Evolutionary conservation across 306 rosid species (phyloP), one percentile per base, ranked within the genome.

Genomic region (Vicia sativa): DNA sequence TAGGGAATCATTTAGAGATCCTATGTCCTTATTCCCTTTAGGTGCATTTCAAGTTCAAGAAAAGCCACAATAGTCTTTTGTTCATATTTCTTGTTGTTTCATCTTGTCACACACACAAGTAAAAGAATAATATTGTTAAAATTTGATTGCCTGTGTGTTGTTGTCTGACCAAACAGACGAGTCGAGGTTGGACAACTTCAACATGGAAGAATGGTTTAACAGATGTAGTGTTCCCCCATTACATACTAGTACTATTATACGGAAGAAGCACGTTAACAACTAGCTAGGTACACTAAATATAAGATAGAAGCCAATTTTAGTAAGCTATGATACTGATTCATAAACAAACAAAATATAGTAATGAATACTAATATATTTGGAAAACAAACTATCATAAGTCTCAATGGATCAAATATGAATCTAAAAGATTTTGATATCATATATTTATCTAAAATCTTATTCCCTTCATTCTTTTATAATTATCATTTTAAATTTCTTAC

Each of bases 21-120:
- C 87, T 65, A 77, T 77, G 77, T 52, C 26, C 11, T 26, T 65
- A n/a, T 26, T 65, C 43, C 73, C 86, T 76, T 80, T 78, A 76
- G 75, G 91, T 83, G 75, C 63, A 57, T 50, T 76, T 78, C 76
- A 80, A 80, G 86, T 25, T 67, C 81, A 71, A 75, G 78, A 69
- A 76, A 80, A 76, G 81, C 63, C 70, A 72, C 14, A 14, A 19
- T 39, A 48, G 63, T 52, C 63, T 26, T 63, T 48, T 46, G n/a
- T 48, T 74, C 67, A 21, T 44, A 41, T 18, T 58, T 62, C 62
- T 64, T 85, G 67, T n/a, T 3, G 9, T 57, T 77, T 38, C 67
- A 43, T 62, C 16, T 65, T 72, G 37, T 54, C 38, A 39, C 64
- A 48, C 59, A 60, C 68, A 61, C 49, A 29, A 54, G 26, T 4